Conservation (phyloP, 768 basidiomycete species). For the Pholiota conissans region DNA sequence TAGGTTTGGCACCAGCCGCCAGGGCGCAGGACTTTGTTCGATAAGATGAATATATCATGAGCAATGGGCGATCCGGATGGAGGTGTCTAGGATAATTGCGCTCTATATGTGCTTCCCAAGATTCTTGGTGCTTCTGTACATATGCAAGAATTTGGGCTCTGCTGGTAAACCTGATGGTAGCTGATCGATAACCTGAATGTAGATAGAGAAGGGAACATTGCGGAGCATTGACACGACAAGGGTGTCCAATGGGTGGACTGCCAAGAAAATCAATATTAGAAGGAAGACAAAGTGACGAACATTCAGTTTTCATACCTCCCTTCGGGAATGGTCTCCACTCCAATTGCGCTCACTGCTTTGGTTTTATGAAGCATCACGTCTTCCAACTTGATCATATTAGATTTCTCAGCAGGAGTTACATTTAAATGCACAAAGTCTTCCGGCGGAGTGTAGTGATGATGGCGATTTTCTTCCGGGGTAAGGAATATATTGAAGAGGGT, state of each 20-base stretch:
- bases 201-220: neutral
- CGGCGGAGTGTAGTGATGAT: neutral
- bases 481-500: conserved; percentile 14
- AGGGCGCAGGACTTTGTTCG: neutral
- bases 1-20: neutral
- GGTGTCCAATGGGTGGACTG: neutral
- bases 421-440: neutral
- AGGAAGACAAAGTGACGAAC: no score
- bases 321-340: neutral
- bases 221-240: neutral
- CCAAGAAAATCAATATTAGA: neutral
- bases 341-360: neutral
- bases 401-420: no score
- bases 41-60: neutral
- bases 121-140: neutral
- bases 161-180: neutral
- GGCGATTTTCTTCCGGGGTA: neutral
- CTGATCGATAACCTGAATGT: neutral
- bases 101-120: neutral
- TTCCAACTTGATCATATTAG: neutral
- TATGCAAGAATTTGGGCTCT: neutral
- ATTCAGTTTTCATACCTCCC: no score
- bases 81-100: neutral
- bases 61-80: neutral
- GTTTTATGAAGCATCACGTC: neutral